Evolutionary conservation across 768 basidiomycete species (phyloP).

Genomic region (Hericium alpestre): DNA sequence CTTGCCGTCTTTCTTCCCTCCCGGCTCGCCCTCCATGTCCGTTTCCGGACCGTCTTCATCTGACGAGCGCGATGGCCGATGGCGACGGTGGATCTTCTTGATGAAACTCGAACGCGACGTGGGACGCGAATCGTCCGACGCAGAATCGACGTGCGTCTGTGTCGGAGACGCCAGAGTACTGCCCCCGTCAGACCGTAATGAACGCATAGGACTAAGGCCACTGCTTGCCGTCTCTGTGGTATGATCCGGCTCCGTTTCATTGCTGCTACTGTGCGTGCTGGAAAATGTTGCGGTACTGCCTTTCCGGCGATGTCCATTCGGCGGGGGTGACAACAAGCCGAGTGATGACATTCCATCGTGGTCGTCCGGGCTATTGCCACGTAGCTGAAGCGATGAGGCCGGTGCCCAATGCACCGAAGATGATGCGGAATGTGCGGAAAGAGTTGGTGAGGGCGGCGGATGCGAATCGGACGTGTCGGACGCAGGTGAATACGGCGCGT

Average conservation of each 20-base stretch:
- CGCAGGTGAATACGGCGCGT: constrained; percentile 16
- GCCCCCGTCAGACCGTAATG: constrained; percentile 23
- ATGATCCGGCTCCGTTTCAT: constrained; percentile 28
- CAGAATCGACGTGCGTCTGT: constrained; percentile 29
- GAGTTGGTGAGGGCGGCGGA: constrained; percentile 66
- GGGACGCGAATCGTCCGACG: constrained; percentile 18
- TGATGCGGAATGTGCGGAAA: constrained; percentile 37
- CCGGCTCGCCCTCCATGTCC: not conserved
- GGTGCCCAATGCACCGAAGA: constrained; percentile 43
- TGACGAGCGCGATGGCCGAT: constrained; percentile 11
- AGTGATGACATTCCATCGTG: constrained; percentile 42
- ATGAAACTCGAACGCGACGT: constrained; percentile 16
- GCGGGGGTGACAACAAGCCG: constrained; percentile 34
- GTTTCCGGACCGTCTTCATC: constrained; percentile 6
- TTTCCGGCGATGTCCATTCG: constrained; percentile 38
- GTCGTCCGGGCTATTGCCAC: constrained; percentile 60
- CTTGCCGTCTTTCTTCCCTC: constrained; percentile 5
- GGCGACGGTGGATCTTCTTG: constrained; percentile 4
- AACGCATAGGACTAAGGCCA: constrained; percentile 10
- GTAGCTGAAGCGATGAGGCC: constrained; percentile 39
- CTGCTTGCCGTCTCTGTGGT: constrained; percentile 8
- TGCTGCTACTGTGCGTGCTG: constrained; percentile 35
- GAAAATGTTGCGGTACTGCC: constrained; percentile 45
- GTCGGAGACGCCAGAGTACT: constrained; percentile 27
- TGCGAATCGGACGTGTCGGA: constrained; percentile 28